Evolutionary conservation across 805 yeast species (phyloP).

Genomic region (Lachancea nothofagi): DNA sequence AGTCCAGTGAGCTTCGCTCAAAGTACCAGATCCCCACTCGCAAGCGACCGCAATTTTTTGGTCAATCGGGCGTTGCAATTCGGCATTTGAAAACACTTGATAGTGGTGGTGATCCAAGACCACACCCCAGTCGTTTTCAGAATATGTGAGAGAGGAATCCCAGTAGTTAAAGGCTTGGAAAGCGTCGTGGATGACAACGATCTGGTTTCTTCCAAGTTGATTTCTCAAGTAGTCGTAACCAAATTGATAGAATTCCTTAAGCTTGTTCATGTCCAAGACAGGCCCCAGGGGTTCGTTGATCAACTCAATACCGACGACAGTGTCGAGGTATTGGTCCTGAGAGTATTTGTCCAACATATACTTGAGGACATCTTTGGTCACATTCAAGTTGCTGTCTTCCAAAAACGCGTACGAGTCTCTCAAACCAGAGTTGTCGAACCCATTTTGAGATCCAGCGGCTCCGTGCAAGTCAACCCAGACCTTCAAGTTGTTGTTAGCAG

Average conservation of each 20-base stretch:
- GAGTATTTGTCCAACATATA: slow-evolving; percentile 62
- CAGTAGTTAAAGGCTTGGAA: slow-evolving; percentile 58
- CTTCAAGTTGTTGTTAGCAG: slow-evolving; percentile 51
- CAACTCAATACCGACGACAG: slow-evolving; percentile 76
- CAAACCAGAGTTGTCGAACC: slow-evolving; percentile 89
- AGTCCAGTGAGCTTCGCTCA: slow-evolving; percentile 60
- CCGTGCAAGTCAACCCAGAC: slow-evolving; percentile 95
- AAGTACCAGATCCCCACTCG: slow-evolving; percentile 41
- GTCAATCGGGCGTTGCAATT: slow-evolving; percentile 53
- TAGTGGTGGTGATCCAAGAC: slow-evolving; percentile 87
- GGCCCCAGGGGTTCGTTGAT: slow-evolving; percentile 89
- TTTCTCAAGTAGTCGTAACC: slow-evolving; percentile 64
- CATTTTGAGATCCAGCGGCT: slow-evolving; percentile 95
- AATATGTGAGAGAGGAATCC: slow-evolving; percentile 47
- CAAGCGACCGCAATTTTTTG: slow-evolving; percentile 56
- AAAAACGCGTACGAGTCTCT: slow-evolving; percentile 58
- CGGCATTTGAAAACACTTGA: slow-evolving; percentile 69
- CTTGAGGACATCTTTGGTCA: slow-evolving; percentile 52
- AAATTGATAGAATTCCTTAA: slow-evolving; percentile 53
- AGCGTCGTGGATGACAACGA: slow-evolving; percentile 77
- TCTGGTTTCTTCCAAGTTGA: slow-evolving; percentile 43
- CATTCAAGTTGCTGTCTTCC: slow-evolving; percentile 42
- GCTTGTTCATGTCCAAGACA: slow-evolving; percentile 48
- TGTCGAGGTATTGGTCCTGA: slow-evolving; percentile 52
- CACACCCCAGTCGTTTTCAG: slow-evolving; percentile 52